Evolutionary conservation across 495 filamentous ascomycete genomes (phyloP).

Genomic region (Glonium stellatum): DNA sequence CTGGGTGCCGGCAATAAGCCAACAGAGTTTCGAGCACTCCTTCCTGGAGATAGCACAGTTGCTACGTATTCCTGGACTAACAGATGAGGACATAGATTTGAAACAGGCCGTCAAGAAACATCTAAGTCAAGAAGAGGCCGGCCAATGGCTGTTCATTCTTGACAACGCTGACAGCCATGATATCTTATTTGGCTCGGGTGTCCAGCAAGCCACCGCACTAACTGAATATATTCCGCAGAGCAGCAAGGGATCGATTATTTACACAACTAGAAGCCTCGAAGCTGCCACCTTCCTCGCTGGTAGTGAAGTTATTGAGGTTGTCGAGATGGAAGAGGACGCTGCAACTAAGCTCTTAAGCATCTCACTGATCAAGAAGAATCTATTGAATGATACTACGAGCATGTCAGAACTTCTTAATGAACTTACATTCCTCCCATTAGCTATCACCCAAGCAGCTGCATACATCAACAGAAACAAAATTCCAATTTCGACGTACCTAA

Average conservation of each 20-base stretch:
- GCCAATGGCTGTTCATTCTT: constrained; percentile 14
- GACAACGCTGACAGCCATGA: constrained; percentile 25
- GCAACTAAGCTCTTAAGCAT: neutral
- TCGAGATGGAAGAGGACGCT: neutral
- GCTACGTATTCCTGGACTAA: neutral
- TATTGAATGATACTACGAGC: neutral
- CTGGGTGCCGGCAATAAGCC: neutral
- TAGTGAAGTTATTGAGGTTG: neutral
- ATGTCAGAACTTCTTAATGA: neutral
- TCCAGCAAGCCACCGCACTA: neutral
- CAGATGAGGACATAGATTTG: constrained; percentile 7
- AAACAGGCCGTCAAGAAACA: constrained; percentile 4
- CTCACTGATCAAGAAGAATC: neutral
- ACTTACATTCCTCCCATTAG: constrained; percentile 23
- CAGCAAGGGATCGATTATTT: constrained; percentile 14
- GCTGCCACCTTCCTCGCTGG: constrained; percentile 9
- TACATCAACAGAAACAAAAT: constrained; percentile 22
- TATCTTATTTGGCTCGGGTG: neutral
- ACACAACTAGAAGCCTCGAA: constrained; percentile 17
- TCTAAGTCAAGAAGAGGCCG: neutral
- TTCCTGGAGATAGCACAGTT: neutral
- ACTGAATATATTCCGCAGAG: constrained; percentile 17
- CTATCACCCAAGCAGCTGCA: constrained; percentile 28
- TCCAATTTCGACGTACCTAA: constrained; percentile 16
- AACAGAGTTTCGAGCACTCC: neutral